These are phyloP conservation scores for Jatropha curcas DNA, from an alignment of 345 rosid genomes.

Conservation along the genomic window DNA sequence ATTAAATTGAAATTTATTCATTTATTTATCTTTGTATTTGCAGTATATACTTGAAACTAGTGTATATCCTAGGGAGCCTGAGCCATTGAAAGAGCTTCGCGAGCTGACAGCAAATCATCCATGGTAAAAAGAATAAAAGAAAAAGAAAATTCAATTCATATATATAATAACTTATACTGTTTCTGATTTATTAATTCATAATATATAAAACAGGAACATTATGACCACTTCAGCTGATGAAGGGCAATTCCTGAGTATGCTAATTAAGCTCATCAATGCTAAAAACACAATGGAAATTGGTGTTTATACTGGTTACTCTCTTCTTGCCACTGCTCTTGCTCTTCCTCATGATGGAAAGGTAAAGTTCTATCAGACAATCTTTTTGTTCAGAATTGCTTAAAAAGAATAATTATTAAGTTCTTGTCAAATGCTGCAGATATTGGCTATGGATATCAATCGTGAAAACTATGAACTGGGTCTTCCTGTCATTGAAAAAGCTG, in stretches of 20 bases:
- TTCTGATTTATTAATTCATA: neutral
- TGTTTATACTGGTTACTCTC: slow-evolving; percentile 97
- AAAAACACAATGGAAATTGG: slow-evolving; percentile 99
- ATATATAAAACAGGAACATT: slow-evolving; percentile 59
- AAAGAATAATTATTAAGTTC: no score
- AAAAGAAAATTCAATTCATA: neutral
- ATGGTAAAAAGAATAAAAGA: slow-evolving; percentile 41
- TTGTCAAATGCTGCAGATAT: slow-evolving; percentile 49
- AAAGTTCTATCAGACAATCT: no score
- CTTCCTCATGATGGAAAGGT: slow-evolving; percentile 90
- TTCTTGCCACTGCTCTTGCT: slow-evolving; percentile 96
- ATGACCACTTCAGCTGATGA: slow-evolving; percentile 97
- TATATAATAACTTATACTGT: no score
- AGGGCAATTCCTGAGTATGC: slow-evolving; percentile 92
- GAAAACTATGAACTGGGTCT: slow-evolving; percentile 87
- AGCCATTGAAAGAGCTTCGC: slow-evolving; percentile 88
- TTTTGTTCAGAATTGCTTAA: no score
- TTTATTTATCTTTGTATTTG: neutral
- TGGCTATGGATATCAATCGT: slow-evolving; percentile 89
- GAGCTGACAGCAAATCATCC: slow-evolving; percentile 94
- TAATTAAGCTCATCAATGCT: slow-evolving; percentile 88
- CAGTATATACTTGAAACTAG: slow-evolving; percentile 95
- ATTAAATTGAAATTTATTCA: neutral
- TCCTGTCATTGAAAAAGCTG: slow-evolving; percentile 86
- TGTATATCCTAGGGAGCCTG: slow-evolving; percentile 96